Percentiles rank a stretch among this genome's conserved stretches.
Conservation (phyloP, 805 yeast genomes). For the Candida adriatica region DNA sequence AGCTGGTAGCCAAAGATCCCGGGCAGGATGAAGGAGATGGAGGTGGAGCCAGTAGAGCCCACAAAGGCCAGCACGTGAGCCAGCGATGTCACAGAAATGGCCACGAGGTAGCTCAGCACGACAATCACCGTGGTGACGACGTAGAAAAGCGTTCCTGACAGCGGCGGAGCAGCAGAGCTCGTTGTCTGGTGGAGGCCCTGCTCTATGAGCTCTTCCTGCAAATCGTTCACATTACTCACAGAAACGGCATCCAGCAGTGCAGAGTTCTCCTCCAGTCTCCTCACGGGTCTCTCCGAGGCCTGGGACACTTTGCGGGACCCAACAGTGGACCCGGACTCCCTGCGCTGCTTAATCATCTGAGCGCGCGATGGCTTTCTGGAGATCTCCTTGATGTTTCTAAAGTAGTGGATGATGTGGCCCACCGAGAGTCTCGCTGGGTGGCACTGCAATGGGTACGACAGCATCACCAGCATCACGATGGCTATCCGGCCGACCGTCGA, state of each 20-base stretch:
- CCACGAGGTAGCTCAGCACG: conserved; percentile 50
- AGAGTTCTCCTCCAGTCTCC: conserved; percentile 6
- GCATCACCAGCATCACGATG: conserved; percentile 70
- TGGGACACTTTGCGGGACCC: conserved; percentile 8
- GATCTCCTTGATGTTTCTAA: conserved; percentile 24
- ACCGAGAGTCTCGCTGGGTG: conserved; percentile 86
- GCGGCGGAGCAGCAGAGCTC: conserved; percentile 18
- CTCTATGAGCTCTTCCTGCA: conserved; percentile 26
- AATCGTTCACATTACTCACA: conserved; percentile 8
- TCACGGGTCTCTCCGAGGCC: conserved; percentile 5
- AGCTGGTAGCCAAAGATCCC: conserved; percentile 79
- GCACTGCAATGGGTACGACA: conserved; percentile 85
- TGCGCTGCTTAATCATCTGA: conserved; percentile 9
- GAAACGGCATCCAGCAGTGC: conserved; percentile 3
- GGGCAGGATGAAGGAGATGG: conserved; percentile 85
- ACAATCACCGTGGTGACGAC: conserved; percentile 47
- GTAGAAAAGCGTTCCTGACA: conserved; percentile 35
- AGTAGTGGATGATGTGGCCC: conserved; percentile 59
- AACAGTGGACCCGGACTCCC: conserved; percentile 4
- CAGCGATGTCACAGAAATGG: conserved; percentile 62
- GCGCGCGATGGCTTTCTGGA: conserved; percentile 19
- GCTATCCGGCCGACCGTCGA: conserved; percentile 76
- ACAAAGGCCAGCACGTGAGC: conserved; percentile 81
- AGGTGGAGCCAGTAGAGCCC: conserved; percentile 90
- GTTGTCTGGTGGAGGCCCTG: conserved; percentile 24